Evolutionary conservation across 768 basidiomycete genomes (phyloP), one percentile per base, ranked within the genome.

Genomic region (Cytidiella melzeri): DNA sequence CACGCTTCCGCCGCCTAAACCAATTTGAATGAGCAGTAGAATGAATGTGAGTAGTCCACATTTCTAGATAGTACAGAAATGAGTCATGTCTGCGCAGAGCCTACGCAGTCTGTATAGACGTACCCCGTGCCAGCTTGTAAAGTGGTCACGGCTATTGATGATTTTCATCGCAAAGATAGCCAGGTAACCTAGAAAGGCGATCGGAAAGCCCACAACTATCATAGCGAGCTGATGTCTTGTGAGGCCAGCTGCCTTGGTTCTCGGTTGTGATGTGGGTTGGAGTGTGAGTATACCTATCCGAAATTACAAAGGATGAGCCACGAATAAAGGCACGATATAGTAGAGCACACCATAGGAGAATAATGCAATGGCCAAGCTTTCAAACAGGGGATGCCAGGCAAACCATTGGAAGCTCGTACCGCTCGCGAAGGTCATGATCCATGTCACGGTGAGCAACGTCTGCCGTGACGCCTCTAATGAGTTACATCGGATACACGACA

Each of bases 41-140:
- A 63, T 53, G 40, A 84, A 62, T n/a, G 73, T 67, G 30, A 80
- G 61, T n/a, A 85, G 64, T 0, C 89, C 91, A 47, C 89, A 72
- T 38, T 67, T 76, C 83, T 87, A 57, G 2, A 26, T 21, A 13
- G 45, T 18, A 44, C 25, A 26, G 24, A 13, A 44, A 42, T 21
- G 27, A 26, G 24, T 20, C 13, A 5, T 18, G 6, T 26, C 50
- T 36, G 47, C 51, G 18, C 11, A 11, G 46, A 47, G 12, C 10
- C 23, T 6, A 39, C 19, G 6, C 10, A 60, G n/a, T n/a, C n/a
- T n/a, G n/a, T n/a, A n/a, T 15, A 26, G 13, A 59, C 80, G 57
- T 62, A 88, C 86, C 3, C 78, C 81, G 66, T 92, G 91, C 87
- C 84, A 87, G 7, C 80, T 76, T 3, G 73, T 75, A 52, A 87